Conservation (phyloP, 2,329 filamentous ascomycete genomes). For the Beauveria caledonica region DNA sequence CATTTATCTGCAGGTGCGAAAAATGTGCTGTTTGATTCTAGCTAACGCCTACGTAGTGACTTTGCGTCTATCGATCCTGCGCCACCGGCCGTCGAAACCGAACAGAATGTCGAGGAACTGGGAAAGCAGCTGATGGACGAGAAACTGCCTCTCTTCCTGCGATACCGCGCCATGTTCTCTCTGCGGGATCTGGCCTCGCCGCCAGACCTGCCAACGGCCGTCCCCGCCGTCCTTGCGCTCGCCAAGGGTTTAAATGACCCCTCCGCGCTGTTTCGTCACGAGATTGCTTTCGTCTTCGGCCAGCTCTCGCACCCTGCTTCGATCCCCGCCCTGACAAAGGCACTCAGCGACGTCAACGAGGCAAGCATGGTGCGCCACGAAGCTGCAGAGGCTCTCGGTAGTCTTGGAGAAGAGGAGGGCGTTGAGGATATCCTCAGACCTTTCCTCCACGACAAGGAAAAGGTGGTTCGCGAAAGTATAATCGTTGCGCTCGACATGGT, state of each 20-base stretch:
- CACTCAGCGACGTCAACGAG: constrained; percentile 71
- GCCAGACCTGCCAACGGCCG: constrained; percentile 79
- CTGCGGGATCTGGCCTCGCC: constrained; percentile 91
- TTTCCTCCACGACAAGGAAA: constrained; percentile 84
- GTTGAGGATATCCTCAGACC: constrained; percentile 77
- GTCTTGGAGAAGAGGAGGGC: constrained; percentile 84
- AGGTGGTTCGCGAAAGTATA: constrained; percentile 89
- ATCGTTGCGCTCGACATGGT: constrained; percentile 97
- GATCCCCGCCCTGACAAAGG: constrained; percentile 76
- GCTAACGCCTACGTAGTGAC: constrained; percentile 52
- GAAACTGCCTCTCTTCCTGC: constrained; percentile 71
- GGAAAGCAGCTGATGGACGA: constrained; percentile 73
- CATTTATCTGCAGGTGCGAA: constrained; percentile 2
- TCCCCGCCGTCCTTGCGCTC: constrained; percentile 77
- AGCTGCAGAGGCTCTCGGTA: constrained; percentile 91
- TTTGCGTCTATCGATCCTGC: constrained; percentile 95
- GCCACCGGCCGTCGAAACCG: constrained; percentile 70
- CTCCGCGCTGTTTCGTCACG: constrained; percentile 91
- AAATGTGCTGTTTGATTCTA: constrained; percentile 15
- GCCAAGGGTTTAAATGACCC: constrained; percentile 77
- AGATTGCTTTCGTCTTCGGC: constrained; percentile 96
- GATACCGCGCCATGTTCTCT: constrained; percentile 97
- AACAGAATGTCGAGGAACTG: constrained; percentile 63
- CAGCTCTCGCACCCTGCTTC: constrained; percentile 95
- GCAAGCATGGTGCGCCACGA: constrained; percentile 96